Conservation (phyloP, 441 rosid species). For the Theobroma grandiflorum region DNA sequence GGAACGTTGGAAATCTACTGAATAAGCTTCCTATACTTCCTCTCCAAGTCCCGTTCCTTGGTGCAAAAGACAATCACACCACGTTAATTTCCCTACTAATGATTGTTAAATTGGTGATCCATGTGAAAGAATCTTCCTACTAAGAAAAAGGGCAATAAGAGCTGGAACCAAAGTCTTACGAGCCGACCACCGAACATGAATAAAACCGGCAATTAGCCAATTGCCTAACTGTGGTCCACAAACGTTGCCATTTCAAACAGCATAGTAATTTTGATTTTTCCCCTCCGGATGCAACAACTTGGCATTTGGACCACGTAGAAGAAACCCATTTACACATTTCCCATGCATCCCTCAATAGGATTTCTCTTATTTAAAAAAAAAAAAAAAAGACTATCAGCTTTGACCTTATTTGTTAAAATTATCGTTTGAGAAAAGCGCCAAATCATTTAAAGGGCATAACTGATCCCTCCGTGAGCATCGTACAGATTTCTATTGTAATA, state of each 20-base stretch:
- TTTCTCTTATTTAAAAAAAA: too few species aligned
- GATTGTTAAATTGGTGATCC: background rate
- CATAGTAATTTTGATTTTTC: background rate
- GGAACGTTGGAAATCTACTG: background rate
- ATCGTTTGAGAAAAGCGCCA: too few species aligned
- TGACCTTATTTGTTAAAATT: too few species aligned
- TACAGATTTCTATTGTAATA: too few species aligned
- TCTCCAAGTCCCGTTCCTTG: background rate
- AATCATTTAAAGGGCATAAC: too few species aligned
- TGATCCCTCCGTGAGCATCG: too few species aligned
- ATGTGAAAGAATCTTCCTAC: background rate
- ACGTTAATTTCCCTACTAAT: background rate
- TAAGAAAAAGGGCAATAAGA: background rate
- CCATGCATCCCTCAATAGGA: too few species aligned
- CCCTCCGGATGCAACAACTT: background rate
- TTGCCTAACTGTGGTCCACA: background rate
- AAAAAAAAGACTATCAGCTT: too few species aligned
- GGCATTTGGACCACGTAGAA: background rate
- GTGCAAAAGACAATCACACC: conserved; percentile 14
- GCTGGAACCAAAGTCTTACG: background rate
- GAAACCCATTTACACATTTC: background rate
- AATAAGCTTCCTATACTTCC: background rate
- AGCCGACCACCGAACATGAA: background rate
- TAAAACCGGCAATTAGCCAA: too few species aligned
- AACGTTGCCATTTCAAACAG: too few species aligned